Evolutionary conservation across 176 grass and related monocot species (phyloP), one percentile per base, ranked within the genome.

Genomic region (Triticum turgidum): DNA sequence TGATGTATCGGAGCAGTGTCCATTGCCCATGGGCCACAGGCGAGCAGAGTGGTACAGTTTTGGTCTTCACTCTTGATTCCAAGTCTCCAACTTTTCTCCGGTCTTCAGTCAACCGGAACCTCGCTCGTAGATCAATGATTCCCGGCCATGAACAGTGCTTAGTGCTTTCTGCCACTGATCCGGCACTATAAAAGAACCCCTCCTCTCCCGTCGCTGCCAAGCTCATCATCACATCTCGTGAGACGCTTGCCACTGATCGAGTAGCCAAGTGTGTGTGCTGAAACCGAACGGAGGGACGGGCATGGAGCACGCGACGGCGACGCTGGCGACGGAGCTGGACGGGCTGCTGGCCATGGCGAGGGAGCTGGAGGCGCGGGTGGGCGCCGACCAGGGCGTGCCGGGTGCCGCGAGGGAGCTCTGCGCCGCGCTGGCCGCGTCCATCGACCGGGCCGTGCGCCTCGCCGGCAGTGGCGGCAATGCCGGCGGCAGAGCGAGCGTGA

Each of bases 391-490:
- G 64, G 49, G 45, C 30, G 9, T 13, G 41, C 71, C 83, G 4
- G 52, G 18, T 1, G 49, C 71, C 3, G 86, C 80, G 0, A 58
- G 59, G 38, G 87, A 92, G 25, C 71, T 90, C 68, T 92, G 88
- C 87, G 82, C 85, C 34, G 88, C 83, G 18, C 77, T 96, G 49
- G 70, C 85, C 18, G 72, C 52, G 10, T 86, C 88, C 13, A 64
- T 96, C 25, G 86, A 93, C 75, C 88, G 79, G 86, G 94, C 92
- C 25, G 78, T 96, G 65, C 75, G 61, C 79, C 87, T 96, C 65
- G 88, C 80, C 41, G 82, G 1, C 65, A 35, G 54, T 18, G 77
- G n/a, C 62, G 88, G 76, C 83, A 54, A 61, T 86, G 81, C 80
- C 77, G 13, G 44, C 27, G 61, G 6, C 56, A 59, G 56, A 20